Evolutionary conservation across 352 stramenopile genomes (phyloP), one percentile per base, ranked within the genome.

Genomic region (Phytophthora quininea): DNA sequence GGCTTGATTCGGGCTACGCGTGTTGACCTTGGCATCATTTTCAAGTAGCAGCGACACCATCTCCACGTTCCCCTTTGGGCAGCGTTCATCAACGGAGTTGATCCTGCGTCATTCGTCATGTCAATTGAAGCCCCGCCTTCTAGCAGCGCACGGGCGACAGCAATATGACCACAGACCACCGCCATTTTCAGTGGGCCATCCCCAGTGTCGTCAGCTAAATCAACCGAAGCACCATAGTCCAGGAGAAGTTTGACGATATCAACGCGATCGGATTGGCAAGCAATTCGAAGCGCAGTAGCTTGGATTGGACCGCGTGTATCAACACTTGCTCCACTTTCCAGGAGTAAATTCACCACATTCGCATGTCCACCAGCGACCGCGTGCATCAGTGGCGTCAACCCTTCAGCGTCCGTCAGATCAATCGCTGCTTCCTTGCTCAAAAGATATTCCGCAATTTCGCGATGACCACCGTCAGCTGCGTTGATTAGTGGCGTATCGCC

Each of bases 11-110:
- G 19, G 19, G 19, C 19, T 0, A 24, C 19, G 19, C 19, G 19
- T 24, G 19, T 24, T 24, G 19, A 24, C 19, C 19, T 24, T 24
- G 19, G 19, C 19, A 24, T 24, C 19, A 24, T 24, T 24, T 29
- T 37, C 14, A 7, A 73, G 31, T 24, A 55, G 47, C 38, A 47
- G n/a, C 15, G 54, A 11, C 5, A 64, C 46, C 38, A 72, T 58
- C 1, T 47, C 38, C 0, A 30, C n/a, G 9, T 67, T 37, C 11
- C 51, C 46, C 33, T 58, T 14, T 27, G 8, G 4, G 50, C 37
- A 11, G 64, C 50, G 7, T 27, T 10, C 9, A 43, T 47, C 43
- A 72, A 37, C 14, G 57, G 32, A 10, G 33, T 64, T 9, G 12
- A 5, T 2, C 32, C 45, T 4, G 30, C 12, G 8, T 42, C 7